Conservation (phyloP, 768 basidiomycete species). For the Cystofilobasidium ferigula region DNA sequence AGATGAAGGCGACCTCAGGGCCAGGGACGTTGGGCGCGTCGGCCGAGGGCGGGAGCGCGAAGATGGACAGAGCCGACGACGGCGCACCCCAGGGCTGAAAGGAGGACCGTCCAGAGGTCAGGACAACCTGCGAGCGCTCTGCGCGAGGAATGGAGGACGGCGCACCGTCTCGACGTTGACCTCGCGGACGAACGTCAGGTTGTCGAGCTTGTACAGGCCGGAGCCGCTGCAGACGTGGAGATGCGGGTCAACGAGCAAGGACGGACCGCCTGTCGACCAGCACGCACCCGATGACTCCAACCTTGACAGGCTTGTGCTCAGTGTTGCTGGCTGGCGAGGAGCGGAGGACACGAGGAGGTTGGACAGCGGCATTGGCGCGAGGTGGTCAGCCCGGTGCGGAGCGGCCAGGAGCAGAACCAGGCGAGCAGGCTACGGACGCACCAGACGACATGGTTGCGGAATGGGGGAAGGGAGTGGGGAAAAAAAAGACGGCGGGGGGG, state of each 20-base stretch:
- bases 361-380: no score
- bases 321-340: neutral
- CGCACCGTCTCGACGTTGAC: conserved; percentile 72
- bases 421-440: no score
- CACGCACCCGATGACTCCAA: neutral
- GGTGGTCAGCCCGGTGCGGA: no score
- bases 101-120: neutral
- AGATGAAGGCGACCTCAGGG: conserved; percentile 67
- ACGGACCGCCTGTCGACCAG: no score
- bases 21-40: conserved; percentile 44
- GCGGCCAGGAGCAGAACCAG: no score
- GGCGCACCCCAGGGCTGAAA: conserved; percentile 83
- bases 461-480: no score
- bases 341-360: neutral
- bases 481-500: no score
- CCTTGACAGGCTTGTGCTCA: neutral
- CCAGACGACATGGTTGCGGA: no score
- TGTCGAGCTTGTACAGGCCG: conserved; percentile 67
- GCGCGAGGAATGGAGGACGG: neutral
- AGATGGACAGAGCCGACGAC: conserved; percentile 84
- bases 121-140: neutral
- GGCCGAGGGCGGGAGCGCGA: conserved; percentile 49
- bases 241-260: no score
- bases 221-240: conserved; percentile 24
- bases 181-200: conserved; percentile 58